Evolutionary conservation across 345 rosid genomes (phyloP).

Genomic region (Citrus sp.): DNA sequence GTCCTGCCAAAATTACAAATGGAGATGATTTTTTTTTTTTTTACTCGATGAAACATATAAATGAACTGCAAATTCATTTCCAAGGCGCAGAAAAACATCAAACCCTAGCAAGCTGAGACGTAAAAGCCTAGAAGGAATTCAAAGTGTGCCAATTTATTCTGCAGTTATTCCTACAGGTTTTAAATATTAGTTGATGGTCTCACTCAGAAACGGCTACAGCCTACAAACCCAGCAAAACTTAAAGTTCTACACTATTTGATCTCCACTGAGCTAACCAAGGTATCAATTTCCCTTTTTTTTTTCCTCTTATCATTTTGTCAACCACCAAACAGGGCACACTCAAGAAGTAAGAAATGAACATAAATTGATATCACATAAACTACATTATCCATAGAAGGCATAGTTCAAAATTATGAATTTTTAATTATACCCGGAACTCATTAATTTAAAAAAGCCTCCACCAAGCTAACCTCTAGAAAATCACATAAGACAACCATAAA

Average conservation of each 20-base stretch:
- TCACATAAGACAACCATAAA: neutral
- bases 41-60: neutral
- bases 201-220: neutral
- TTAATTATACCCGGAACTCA: neutral
- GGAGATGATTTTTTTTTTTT: neutral
- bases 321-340: neutral
- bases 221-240: neutral
- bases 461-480: neutral
- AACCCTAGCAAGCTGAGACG: neutral
- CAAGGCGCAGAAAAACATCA: neutral
- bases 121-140: neutral
- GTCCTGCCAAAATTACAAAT: neutral
- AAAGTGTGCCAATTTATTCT: neutral
- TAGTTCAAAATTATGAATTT: neutral
- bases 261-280: slow-evolving; percentile 2
- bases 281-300: neutral
- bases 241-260: neutral
- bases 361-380: neutral
- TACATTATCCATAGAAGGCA: neutral
- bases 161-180: neutral
- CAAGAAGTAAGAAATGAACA: neutral
- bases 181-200: neutral
- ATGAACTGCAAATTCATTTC: neutral
- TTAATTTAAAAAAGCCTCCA: neutral
- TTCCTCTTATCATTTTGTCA: neutral